Evolutionary conservation across 257 asterid species (phyloP).

Genomic region (Osmanthus fragrans): DNA sequence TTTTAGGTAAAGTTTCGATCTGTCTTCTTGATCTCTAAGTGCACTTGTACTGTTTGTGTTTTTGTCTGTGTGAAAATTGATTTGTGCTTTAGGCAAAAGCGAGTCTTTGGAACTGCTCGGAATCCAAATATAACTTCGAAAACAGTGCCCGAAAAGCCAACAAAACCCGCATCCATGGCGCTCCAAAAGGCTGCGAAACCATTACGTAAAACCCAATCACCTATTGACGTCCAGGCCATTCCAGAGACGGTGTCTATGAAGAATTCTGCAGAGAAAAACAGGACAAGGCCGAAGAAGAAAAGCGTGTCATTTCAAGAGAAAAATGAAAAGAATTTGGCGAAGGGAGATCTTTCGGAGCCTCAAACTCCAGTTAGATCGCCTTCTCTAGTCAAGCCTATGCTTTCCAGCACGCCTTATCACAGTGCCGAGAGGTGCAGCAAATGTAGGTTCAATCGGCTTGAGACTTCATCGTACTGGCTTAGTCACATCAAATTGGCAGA

Average conservation of each 20-base stretch:
- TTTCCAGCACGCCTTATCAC: constrained; percentile 49
- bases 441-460: constrained; percentile 72
- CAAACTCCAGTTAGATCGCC: constrained; percentile 47
- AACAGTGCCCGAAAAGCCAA: constrained; percentile 31
- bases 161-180: constrained; percentile 31
- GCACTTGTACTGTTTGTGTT: not conserved
- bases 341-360: constrained; percentile 36
- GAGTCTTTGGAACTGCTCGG: constrained; percentile 57
- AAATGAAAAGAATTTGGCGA: not conserved
- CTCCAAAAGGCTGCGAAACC: constrained; percentile 35
- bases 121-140: constrained; percentile 49
- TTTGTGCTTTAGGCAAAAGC: constrained; percentile 43
- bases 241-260: constrained; percentile 21
- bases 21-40: not conserved
- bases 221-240: constrained; percentile 2
- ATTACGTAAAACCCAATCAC: constrained; percentile 17
- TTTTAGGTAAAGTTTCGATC: constrained; percentile 33
- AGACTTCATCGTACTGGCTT: constrained; percentile 71
- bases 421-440: constrained; percentile 79
- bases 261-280: constrained; percentile 27
- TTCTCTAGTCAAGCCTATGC: constrained; percentile 33
- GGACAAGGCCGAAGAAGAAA: constrained; percentile 40
- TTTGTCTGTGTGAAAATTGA: not conserved
- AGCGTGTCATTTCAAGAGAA: constrained; percentile 40
- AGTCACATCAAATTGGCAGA: constrained; percentile 78